These are phyloP conservation scores for Fusarium annulatum DNA, from an alignment of 2,329 filamentous ascomycete species.

Conservation along the genomic window DNA sequence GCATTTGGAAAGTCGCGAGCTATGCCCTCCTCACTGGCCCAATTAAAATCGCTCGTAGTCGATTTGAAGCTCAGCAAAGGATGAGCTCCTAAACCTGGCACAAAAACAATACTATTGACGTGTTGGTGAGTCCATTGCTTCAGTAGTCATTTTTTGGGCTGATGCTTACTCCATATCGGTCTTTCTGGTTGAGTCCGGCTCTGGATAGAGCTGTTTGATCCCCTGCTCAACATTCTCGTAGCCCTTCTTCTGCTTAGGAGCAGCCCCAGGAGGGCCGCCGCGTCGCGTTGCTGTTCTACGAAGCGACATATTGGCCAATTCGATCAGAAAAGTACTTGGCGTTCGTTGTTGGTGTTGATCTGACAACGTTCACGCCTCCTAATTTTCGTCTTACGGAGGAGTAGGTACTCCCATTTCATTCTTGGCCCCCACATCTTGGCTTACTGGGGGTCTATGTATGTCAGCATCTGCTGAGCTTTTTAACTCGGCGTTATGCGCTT, in stretches of 20 bases:
- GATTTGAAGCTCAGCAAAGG: slow-evolving; percentile 56
- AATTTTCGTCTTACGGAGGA: not conserved
- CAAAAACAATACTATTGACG: slow-evolving; percentile 52
- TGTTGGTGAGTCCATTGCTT: not conserved
- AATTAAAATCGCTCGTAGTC: slow-evolving; percentile 52
- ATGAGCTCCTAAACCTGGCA: slow-evolving; percentile 54
- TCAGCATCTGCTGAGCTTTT: not conserved
- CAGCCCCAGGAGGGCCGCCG: slow-evolving; percentile 38
- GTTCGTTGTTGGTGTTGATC: not conserved
- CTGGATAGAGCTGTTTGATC: slow-evolving; percentile 53
- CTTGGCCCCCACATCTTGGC: slow-evolving; percentile 16
- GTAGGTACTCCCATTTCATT: not conserved
- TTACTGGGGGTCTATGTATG: not conserved
- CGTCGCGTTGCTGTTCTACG: slow-evolving; percentile 30
- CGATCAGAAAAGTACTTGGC: fast-evolving
- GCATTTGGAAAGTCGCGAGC: slow-evolving; percentile 54
- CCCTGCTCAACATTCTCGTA: slow-evolving; percentile 53
- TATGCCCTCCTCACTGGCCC: slow-evolving; percentile 49
- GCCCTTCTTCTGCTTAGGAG: slow-evolving; percentile 46
- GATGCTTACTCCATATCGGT: slow-evolving; percentile 51
- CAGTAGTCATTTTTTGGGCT: fast-evolving
- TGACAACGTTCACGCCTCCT: not conserved
- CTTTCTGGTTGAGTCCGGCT: slow-evolving; percentile 39
- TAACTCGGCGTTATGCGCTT: not conserved
- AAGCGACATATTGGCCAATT: slow-evolving; percentile 17